Evolutionary conservation across 2,329 filamentous ascomycete genomes (phyloP).

Genomic region (Alternaria arbusti): DNA sequence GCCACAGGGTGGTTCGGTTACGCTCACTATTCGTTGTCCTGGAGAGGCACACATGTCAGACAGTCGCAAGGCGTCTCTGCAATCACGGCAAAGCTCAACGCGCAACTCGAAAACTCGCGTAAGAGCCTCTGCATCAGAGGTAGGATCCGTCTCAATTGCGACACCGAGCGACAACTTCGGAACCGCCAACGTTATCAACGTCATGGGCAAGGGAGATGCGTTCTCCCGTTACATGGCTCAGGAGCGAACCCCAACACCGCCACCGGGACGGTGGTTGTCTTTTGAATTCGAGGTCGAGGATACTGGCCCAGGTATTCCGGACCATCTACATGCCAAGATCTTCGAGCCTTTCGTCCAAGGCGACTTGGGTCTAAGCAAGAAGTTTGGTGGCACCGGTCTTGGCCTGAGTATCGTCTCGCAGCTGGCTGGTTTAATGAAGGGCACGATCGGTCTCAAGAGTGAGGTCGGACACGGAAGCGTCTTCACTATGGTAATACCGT

Average conservation of each 20-base stretch:
- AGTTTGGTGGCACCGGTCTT: conserved; percentile 86
- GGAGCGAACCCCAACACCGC: conserved; percentile 47
- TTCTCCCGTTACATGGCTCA: conserved; percentile 45
- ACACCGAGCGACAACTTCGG: conserved; percentile 36
- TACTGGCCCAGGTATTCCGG: conserved; percentile 83
- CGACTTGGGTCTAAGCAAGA: conserved; percentile 87
- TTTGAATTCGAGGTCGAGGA: conserved; percentile 93
- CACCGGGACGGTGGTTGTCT: conserved; percentile 70
- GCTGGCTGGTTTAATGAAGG: conserved; percentile 81
- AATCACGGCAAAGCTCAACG: conserved; percentile 50
- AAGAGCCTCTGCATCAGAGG: conserved; percentile 40
- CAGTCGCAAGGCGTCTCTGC: conserved; percentile 55
- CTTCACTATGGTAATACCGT: conserved; percentile 82
- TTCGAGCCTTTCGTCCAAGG: conserved; percentile 96
- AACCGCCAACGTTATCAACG: conserved; percentile 56
- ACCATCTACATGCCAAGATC: conserved; percentile 77
- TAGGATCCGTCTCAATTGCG: conserved; percentile 35
- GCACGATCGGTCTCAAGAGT: conserved; percentile 74
- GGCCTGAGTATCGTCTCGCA: conserved; percentile 91
- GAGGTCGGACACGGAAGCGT: conserved; percentile 75
- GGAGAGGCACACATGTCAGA: conserved; percentile 60
- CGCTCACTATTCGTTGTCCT: conserved; percentile 76
- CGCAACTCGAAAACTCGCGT: conserved; percentile 43
- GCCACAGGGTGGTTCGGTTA: conserved; percentile 74
- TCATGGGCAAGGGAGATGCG: conserved; percentile 47